A percentile compares a stretch with the other conserved stretches of the same genome.
phyloP scores from a whole-genome alignment of 2,329 filamentous ascomycete genomes.

The Cylindrodendrum hubeiense region DNA sequence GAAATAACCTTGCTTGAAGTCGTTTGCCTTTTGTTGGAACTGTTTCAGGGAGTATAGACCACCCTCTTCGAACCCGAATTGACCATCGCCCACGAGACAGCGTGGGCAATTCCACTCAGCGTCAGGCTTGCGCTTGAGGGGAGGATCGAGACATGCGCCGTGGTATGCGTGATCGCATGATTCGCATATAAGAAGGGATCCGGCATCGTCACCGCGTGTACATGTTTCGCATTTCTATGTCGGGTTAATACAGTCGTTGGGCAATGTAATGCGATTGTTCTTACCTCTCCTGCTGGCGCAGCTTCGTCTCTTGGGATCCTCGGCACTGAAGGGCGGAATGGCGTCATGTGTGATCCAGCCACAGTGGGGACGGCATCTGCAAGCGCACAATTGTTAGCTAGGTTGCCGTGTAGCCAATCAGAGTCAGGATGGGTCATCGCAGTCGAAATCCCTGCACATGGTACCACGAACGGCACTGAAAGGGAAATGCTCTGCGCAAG shows the following conservation, averaged over 20 bases:
- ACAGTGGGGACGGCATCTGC: conserved; percentile 80
- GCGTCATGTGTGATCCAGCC: conserved; percentile 95
- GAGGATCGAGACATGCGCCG: conserved; percentile 88
- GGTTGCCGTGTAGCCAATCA: conserved; percentile 35
- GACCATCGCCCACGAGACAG: conserved; percentile 94
- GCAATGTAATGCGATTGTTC: conserved; percentile 39
- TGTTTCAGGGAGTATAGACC: conserved; percentile 94
- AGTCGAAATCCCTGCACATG: conserved; percentile 42
- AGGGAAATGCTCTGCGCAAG: conserved; percentile 35
- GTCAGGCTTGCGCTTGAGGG: conserved; percentile 80
- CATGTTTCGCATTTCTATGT: conserved; percentile 84
- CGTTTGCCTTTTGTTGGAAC: conserved; percentile 95
- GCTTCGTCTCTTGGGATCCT: conserved; percentile 70
- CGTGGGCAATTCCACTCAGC: conserved; percentile 96
- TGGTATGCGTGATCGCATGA: conserved; percentile 93
- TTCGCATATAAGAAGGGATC: conserved; percentile 84
- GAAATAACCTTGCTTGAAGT: conserved; percentile 96
- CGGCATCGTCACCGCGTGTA: conserved; percentile 79
- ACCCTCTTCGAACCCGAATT: conserved; percentile 97
- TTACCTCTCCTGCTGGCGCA: conserved; percentile 56
- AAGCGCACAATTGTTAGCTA: conserved; percentile 38
- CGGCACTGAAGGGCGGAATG: conserved; percentile 85
- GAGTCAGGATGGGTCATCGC: conserved; percentile 32
- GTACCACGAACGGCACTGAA: conserved; percentile 30
- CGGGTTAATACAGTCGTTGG: conserved; percentile 21